Conservation (phyloP, 495 filamentous ascomycete species). For the Daldinia caldariorum region DNA sequence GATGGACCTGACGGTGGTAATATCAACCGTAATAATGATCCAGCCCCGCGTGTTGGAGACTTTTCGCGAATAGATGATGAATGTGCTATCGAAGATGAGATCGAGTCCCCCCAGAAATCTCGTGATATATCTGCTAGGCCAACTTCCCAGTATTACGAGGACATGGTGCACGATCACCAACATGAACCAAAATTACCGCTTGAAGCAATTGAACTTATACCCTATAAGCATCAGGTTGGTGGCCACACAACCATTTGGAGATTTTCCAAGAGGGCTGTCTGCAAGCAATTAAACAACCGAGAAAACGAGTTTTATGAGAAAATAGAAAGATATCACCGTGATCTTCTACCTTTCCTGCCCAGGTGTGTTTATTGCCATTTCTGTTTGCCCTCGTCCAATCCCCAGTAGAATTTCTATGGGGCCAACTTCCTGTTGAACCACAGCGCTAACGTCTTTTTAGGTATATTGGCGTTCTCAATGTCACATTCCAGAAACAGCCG, state of each 20-base stretch:
- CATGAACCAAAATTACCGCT: constrained; percentile 68
- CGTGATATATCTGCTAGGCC: constrained; percentile 51
- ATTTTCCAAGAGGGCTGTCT: constrained; percentile 93
- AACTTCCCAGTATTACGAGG: constrained; percentile 55
- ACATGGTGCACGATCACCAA: constrained; percentile 59
- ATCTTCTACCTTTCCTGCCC: constrained; percentile 88
- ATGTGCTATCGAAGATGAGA: constrained; percentile 53
- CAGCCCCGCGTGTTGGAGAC: constrained; percentile 41
- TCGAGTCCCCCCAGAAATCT: constrained; percentile 41
- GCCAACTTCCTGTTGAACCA: not conserved
- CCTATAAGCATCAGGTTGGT: constrained; percentile 96
- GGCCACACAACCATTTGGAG: constrained; percentile 96
- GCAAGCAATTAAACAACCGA: constrained; percentile 95
- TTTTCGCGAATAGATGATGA: constrained; percentile 50
- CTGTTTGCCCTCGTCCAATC: constrained; percentile 9
- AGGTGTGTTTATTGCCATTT: constrained; percentile 70
- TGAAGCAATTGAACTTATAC: constrained; percentile 94
- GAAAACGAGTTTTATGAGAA: constrained; percentile 99
- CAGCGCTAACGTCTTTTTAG: constrained; percentile 57
- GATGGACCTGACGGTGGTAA: constrained; percentile 45
- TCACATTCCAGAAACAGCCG: constrained; percentile 88
- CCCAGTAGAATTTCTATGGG: constrained; percentile 9
- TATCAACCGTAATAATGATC: constrained; percentile 47
- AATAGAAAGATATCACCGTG: constrained; percentile 87
- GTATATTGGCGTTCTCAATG: constrained; percentile 97